Evolutionary conservation across 192 early-diverging fungal genomes (phyloP), one percentile per base, ranked within the genome.

Genomic region (Gonapodya sp.): DNA sequence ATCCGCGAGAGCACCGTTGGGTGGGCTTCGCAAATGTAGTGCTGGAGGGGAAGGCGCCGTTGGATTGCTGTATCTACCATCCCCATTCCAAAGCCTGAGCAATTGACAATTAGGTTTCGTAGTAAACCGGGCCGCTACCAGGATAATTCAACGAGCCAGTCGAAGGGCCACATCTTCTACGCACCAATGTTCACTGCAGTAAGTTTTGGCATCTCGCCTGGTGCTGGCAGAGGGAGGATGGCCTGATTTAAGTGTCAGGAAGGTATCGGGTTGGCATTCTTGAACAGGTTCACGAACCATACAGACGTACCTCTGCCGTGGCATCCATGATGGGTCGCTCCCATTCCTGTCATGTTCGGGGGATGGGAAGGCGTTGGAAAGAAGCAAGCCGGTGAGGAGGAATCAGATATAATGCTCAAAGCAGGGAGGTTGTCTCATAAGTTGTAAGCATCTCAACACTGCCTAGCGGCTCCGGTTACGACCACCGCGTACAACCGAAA

Each of bases 11-110:
- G 96, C 33, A 98, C 97, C 84, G 97, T 96, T 2, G 97, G 96
- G 80, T 99, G 97, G 0, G 97, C 97, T 85, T 99, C 97, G 46
- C 97, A 94, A 83, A 99, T 98, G 18, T 93, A 93, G 83, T 99
- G 97, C 33, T 85, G 82, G 1, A 82, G 81, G 0, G 95, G 96
- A 0, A 85, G 83, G 34, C 88, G 90, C 35, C 87, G 88, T 83
- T 98, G 96, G 35, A 99, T 84, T 34, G 90, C 91, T 34, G 81
- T 86, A 83, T 99, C 97, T 73, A 99, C 91, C 74, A 99, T 85
- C 1, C 97, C 97, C 46, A 99, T 89, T 1, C 95, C 96, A 86
- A 97, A 98, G 0, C 96, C 94, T 34, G 46, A 64, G 46, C 8
- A 24, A 24, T 8, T 16, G 46, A 24, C 8, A 24, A 64, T 64